These are phyloP conservation scores for Musa schizocarpa DNA, from an alignment of 176 grass and related monocot genomes.

Conservation along the genomic window DNA sequence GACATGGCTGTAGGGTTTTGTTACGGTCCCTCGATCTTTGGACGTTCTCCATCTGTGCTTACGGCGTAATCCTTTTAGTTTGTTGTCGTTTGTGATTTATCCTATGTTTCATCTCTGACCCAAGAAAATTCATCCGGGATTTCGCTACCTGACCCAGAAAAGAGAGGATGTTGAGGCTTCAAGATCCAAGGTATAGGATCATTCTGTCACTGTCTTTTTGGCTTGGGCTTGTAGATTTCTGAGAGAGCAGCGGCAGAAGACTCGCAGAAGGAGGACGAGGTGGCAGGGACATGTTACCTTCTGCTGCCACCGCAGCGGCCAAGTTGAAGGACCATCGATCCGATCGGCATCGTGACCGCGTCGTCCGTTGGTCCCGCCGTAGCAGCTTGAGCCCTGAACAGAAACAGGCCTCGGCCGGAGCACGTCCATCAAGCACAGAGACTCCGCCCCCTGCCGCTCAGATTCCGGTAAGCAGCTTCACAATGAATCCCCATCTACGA, in stretches of 20 bases:
- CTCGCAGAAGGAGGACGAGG: neutral
- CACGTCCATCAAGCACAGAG: neutral
- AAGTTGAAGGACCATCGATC: neutral
- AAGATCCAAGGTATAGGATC: no score
- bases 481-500: neutral
- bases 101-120: neutral
- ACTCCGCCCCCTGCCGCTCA: neutral
- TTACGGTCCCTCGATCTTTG: no score
- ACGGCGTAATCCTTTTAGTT: neutral
- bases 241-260: neutral
- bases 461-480: neutral
- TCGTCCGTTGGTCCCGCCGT: neutral
- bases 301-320: neutral
- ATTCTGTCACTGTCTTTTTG: neutral
- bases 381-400: slow-evolving; percentile 2
- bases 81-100: neutral
- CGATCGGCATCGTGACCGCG: neutral
- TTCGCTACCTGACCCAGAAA: neutral
- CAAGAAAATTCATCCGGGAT: neutral
- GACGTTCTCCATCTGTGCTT: neutral
- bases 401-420: neutral
- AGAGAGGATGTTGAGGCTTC: no score
- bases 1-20: neutral
- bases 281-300: neutral
- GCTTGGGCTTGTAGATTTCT: neutral